Evolutionary conservation across 2,329 filamentous ascomycete species (phyloP).

Genomic region (Zopfia rhizophila): DNA sequence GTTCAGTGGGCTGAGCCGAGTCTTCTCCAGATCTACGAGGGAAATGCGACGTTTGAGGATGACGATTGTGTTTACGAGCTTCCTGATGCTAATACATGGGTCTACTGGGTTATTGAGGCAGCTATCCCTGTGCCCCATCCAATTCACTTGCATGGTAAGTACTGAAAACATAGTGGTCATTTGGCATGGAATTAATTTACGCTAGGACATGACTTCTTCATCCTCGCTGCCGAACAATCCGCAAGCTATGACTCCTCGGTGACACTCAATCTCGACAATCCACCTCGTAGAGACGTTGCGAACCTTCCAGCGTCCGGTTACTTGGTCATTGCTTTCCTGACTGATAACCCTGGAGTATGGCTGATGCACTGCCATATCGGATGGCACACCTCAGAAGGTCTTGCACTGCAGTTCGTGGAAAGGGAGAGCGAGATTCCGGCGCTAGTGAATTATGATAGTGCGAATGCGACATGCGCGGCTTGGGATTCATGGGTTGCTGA

Average conservation of each 20-base stretch:
- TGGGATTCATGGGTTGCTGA: conserved; percentile 33
- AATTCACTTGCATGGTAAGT: conserved; percentile 32
- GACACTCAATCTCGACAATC: conserved; percentile 40
- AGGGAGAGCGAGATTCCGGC: conserved; percentile 23
- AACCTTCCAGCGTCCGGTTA: conserved; percentile 46
- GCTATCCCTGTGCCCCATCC: conserved; percentile 31
- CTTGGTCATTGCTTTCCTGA: conserved; percentile 61
- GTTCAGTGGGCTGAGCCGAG: conserved; percentile 61
- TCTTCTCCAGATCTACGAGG: conserved; percentile 45
- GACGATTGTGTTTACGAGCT: conserved; percentile 30
- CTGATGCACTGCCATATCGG: conserved; percentile 47
- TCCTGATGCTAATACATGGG: conserved; percentile 26
- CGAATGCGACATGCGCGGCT: conserved; percentile 29
- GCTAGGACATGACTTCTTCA: conserved; percentile 66
- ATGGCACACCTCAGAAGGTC: conserved; percentile 39
- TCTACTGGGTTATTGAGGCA: conserved; percentile 36
- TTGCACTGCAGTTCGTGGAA: conserved; percentile 65
- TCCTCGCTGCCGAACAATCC: conserved; percentile 52
- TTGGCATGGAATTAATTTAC: conserved; percentile 39
- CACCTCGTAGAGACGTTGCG: conserved; percentile 44
- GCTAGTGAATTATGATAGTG: conserved; percentile 17
- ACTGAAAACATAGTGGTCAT: conserved; percentile 6
- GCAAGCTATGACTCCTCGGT: conserved; percentile 25
- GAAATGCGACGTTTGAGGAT: conserved; percentile 28
- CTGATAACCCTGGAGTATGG: conserved; percentile 50